phyloP scores from a whole-genome alignment of 2,329 filamentous ascomycete species.

The Magnaporthales sp. region DNA sequence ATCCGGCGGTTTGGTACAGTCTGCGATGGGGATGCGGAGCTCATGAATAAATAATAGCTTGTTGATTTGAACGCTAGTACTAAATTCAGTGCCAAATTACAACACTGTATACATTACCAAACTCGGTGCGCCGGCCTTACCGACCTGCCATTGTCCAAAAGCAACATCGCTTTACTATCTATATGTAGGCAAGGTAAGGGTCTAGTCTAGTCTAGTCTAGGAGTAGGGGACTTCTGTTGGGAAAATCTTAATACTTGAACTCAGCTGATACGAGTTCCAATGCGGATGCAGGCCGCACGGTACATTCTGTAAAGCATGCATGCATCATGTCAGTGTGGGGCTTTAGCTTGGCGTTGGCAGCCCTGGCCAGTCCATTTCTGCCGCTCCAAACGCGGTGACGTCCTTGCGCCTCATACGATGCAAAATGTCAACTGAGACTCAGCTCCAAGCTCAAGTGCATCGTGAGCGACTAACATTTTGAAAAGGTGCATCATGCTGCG shows the following conservation, averaged over 20 bases:
- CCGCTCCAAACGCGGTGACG: not conserved
- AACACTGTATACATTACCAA: not conserved
- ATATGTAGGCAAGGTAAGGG: no score
- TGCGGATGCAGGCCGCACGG: not conserved
- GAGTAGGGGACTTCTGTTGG: not conserved
- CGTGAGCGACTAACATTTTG: not conserved
- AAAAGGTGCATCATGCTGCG: constrained; percentile 17
- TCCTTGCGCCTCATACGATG: not conserved
- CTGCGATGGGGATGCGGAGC: not conserved
- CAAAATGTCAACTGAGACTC: not conserved
- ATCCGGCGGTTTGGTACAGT: not conserved
- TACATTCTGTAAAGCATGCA: not conserved
- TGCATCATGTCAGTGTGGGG: not conserved
- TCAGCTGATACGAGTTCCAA: not conserved
- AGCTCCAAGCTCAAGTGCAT: not conserved
- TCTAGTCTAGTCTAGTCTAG: no score
- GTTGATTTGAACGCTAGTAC: not conserved
- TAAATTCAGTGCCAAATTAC: no score
- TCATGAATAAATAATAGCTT: not conserved
- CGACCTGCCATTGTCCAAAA: not conserved
- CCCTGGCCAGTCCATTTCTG: not conserved
- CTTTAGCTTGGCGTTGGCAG: not conserved
- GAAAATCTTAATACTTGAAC: not conserved
- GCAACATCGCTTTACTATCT: no score
- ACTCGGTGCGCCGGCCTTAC: no score